phyloP scores from a whole-genome alignment of 345 rosid species.

The Zanthoxylum bungeanum region DNA sequence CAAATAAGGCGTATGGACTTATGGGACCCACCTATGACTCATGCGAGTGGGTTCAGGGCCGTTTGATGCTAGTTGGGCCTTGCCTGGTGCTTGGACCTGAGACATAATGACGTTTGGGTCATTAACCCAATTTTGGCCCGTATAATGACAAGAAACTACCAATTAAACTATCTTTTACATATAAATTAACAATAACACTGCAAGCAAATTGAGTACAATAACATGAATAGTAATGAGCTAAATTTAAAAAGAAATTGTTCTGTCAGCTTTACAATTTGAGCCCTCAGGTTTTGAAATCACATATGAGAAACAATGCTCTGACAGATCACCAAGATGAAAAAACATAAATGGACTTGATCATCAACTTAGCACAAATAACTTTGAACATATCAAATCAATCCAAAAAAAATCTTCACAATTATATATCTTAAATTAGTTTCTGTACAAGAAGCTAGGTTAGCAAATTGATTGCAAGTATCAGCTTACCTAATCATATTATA shows the following conservation, averaged over 20 bases:
- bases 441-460: neutral
- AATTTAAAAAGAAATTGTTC: too few species aligned
- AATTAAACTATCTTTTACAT: too few species aligned
- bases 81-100: too few species aligned
- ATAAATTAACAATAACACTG: too few species aligned
- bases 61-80: too few species aligned
- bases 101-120: too few species aligned
- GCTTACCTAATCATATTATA: conserved; percentile 5
- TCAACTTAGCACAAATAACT: neutral
- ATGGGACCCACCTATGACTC: too few species aligned
- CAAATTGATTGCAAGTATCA: neutral
- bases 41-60: too few species aligned
- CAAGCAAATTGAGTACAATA: neutral
- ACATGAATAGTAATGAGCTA: too few species aligned
- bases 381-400: neutral
- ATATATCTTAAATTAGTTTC: neutral
- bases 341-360: neutral
- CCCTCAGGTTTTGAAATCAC: neutral
- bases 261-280: neutral
- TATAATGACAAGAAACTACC: too few species aligned
- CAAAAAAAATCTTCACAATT: neutral
- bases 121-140: too few species aligned
- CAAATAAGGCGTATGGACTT: too few species aligned
- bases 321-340: neutral
- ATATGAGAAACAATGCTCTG: neutral